phyloP scores from a whole-genome alignment of 306 rosid genomes.

The Quercus aquifolioides region DNA sequence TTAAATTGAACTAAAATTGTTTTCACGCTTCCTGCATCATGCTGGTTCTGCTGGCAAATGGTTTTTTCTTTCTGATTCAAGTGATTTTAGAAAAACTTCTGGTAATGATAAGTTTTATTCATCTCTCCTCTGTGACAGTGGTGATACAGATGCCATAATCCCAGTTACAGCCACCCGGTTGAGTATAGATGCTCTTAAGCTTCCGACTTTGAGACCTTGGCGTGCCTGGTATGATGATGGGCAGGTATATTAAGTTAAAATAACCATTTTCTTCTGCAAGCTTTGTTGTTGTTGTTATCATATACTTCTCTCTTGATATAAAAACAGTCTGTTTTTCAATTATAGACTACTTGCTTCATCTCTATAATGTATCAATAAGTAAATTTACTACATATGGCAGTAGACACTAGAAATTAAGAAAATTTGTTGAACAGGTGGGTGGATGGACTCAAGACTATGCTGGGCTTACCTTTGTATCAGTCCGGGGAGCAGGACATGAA shows the following conservation, averaged over 20 bases:
- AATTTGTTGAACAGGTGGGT: slow-evolving; percentile 61
- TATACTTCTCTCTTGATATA: not conserved
- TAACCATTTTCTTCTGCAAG: not conserved
- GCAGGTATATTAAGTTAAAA: slow-evolving; percentile 39
- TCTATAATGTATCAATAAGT: not conserved
- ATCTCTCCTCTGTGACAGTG: slow-evolving; percentile 46
- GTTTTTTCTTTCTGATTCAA: not conserved
- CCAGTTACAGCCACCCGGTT: slow-evolving; percentile 83
- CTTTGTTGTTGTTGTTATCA: not conserved
- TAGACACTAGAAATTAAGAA: not conserved
- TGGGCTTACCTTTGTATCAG: slow-evolving; percentile 74
- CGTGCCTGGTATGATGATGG: slow-evolving; percentile 78
- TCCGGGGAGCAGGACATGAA: slow-evolving; percentile 97
- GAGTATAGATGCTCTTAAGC: slow-evolving; percentile 68
- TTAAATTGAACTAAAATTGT: too few species aligned
- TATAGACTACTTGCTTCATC: not conserved
- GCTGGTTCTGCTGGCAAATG: slow-evolving; percentile 5
- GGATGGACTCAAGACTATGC: slow-evolving; percentile 92
- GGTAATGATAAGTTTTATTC: not conserved
- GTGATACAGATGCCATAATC: slow-evolving; percentile 68
- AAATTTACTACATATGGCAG: not conserved
- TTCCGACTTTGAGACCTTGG: slow-evolving; percentile 64
- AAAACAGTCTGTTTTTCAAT: not conserved
- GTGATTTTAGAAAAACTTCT: not conserved
- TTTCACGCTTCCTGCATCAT: not conserved